Evolutionary conservation across 177 flowering plant genomes (phyloP).

Genomic region (Vitis hybrid): DNA sequence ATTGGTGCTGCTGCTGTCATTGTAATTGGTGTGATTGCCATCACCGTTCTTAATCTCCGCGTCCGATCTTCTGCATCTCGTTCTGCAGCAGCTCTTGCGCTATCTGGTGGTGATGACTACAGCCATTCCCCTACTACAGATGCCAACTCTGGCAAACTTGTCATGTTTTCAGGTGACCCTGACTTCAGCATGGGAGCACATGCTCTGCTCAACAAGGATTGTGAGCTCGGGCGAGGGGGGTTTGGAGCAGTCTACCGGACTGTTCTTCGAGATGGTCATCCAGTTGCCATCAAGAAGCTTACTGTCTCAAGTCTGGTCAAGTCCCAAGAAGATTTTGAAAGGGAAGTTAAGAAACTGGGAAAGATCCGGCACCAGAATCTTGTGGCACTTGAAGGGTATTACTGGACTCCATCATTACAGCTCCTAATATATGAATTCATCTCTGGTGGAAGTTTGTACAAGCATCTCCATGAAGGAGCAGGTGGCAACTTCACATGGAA

Average conservation of each 20-base stretch:
- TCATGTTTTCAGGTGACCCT: constrained; percentile 87
- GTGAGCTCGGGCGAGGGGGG: constrained; percentile 94
- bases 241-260: constrained; percentile 90
- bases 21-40: constrained; percentile 80
- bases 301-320: constrained; percentile 78
- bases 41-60: constrained; percentile 77
- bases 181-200: constrained; percentile 77
- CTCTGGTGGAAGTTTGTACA: constrained; percentile 69
- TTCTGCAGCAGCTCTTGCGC: constrained; percentile 55
- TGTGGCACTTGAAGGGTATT: constrained; percentile 80
- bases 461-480: constrained; percentile 69
- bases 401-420: constrained; percentile 89
- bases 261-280: constrained; percentile 63
- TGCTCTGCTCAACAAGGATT: constrained; percentile 79
- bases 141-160: constrained; percentile 83
- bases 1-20: constrained; percentile 92
- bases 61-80: constrained; percentile 57
- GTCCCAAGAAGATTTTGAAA: constrained; percentile 87
- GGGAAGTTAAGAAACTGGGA: constrained; percentile 78
- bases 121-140: constrained; percentile 74
- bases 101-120: constrained; percentile 68
- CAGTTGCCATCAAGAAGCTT: constrained; percentile 90
- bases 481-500: constrained; percentile 58
- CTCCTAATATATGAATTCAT: constrained; percentile 82
- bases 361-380: constrained; percentile 70